phyloP scores from a whole-genome alignment of 2,329 filamentous ascomycete species.

The Aspergillus tubingensis region DNA sequence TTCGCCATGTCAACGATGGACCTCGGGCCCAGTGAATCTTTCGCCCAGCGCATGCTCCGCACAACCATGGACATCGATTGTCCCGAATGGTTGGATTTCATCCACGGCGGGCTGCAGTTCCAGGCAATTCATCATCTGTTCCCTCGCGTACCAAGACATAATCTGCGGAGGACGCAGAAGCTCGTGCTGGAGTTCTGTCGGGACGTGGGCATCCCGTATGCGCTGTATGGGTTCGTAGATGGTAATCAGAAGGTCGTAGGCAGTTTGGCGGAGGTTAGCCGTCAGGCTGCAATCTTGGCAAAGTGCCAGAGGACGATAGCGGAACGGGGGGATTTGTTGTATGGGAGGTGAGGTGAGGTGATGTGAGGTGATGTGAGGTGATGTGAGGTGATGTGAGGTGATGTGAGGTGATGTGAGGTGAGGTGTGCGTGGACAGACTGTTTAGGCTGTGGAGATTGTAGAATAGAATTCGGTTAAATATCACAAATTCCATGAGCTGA shows the following conservation, averaged over 20 bases:
- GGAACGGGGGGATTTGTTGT: neutral
- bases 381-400: too few relatives aligned
- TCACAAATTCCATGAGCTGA: too few relatives aligned
- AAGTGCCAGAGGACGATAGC: constrained; percentile 62
- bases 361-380: too few relatives aligned
- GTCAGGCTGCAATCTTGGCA: constrained; percentile 70
- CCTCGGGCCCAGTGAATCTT: constrained; percentile 77
- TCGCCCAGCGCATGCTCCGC: constrained; percentile 82
- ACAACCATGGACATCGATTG: constrained; percentile 93
- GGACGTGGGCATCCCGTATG: constrained; percentile 79
- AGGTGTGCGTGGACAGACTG: neutral
- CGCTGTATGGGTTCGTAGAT: constrained; percentile 77
- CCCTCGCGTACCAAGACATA: constrained; percentile 78
- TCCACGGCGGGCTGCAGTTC: constrained; percentile 85
- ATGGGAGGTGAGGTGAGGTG: neutral
- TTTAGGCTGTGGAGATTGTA: neutral
- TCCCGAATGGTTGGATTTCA: constrained; percentile 79
- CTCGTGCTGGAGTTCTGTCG: constrained; percentile 77
- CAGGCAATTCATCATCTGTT: constrained; percentile 84
- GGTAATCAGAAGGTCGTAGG: constrained; percentile 76
- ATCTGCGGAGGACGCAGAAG: constrained; percentile 70
- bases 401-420: neutral
- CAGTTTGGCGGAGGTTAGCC: constrained; percentile 70
- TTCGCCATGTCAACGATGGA: constrained; percentile 90
- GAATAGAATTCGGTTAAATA: neutral